Evolutionary conservation across 768 basidiomycete species (phyloP).

Genomic region (Boletus sensibilis): DNA sequence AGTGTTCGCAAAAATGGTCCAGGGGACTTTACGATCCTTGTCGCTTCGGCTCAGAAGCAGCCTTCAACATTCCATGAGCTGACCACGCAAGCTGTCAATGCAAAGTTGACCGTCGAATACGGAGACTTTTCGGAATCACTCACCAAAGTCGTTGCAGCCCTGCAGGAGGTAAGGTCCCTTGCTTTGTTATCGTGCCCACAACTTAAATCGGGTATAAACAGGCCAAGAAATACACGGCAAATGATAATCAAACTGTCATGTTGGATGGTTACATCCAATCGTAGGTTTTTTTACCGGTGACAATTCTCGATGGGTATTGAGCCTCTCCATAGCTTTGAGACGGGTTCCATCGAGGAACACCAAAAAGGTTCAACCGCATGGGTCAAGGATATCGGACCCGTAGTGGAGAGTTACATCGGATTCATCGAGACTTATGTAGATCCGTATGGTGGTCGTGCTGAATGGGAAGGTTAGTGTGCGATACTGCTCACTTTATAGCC

Average conservation of each 20-base stretch:
- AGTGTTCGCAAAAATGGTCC: slow-evolving; percentile 72
- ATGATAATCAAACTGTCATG: slow-evolving; percentile 71
- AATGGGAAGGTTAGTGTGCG: slow-evolving; percentile 74
- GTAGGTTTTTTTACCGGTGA: slow-evolving; percentile 36
- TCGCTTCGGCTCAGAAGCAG: slow-evolving; percentile 63
- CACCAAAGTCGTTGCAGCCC: slow-evolving; percentile 49
- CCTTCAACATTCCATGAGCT: slow-evolving; percentile 46
- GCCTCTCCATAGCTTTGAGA: slow-evolving; percentile 49
- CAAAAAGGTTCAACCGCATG: slow-evolving; percentile 74
- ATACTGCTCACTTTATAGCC: not conserved
- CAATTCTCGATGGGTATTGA: not conserved
- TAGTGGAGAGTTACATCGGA: slow-evolving; percentile 87
- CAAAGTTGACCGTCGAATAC: slow-evolving; percentile 63
- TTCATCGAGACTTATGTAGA: slow-evolving; percentile 88
- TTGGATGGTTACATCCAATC: slow-evolving; percentile 77
- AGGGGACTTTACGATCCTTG: slow-evolving; percentile 62
- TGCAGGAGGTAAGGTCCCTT: slow-evolving; percentile 49
- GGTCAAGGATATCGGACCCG: slow-evolving; percentile 86
- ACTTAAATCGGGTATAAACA: slow-evolving; percentile 24
- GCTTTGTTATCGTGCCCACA: not conserved
- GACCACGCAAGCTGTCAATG: slow-evolving; percentile 39
- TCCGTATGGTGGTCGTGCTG: slow-evolving; percentile 87
- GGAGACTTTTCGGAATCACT: slow-evolving; percentile 71
- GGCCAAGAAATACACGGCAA: slow-evolving; percentile 74
- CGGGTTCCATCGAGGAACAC: slow-evolving; percentile 78